These are phyloP conservation scores for Coffea humblotiana DNA, from an alignment of 305 asterid species.

Conservation along the genomic window DNA sequence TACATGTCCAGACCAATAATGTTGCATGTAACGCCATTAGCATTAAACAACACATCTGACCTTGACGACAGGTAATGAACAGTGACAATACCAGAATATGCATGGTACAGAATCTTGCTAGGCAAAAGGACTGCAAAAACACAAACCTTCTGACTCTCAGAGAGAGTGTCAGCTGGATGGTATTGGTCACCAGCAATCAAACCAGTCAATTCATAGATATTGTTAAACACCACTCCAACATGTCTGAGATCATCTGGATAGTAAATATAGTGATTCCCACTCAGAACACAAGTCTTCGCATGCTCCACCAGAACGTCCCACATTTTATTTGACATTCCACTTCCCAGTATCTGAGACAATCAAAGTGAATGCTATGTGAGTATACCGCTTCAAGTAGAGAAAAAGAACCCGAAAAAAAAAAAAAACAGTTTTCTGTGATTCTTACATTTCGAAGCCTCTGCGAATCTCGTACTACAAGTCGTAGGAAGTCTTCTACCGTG, in stretches of 20 bases:
- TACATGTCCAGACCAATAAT: neutral
- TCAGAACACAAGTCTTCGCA: conserved; percentile 86
- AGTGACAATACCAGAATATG: neutral
- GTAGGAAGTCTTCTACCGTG: conserved; percentile 82
- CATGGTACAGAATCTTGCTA: neutral
- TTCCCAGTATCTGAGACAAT: conserved; percentile 71
- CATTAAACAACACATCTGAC: neutral
- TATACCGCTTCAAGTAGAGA: conserved; percentile 6
- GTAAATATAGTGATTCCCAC: conserved; percentile 83
- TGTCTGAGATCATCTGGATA: conserved; percentile 84
- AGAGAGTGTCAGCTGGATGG: conserved; percentile 77
- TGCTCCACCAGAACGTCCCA: conserved; percentile 94
- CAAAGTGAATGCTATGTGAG: conserved; percentile 11
- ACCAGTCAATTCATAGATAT: conserved; percentile 79
- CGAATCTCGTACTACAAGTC: conserved; percentile 68
- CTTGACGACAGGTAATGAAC: neutral
- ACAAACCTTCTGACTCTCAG: conserved; percentile 83
- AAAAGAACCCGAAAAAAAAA: neutral
- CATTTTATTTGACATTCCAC: conserved; percentile 98
- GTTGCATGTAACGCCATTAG: neutral
- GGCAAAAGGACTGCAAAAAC: conserved; percentile 17
- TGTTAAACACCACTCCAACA: conserved; percentile 77
- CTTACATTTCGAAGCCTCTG: conserved; percentile 85
- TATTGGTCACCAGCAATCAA: conserved; percentile 72
- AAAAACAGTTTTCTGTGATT: conserved; percentile 11